phyloP scores from a whole-genome alignment of 2,329 filamentous ascomycete genomes.

The Diaporthe vaccinii region DNA sequence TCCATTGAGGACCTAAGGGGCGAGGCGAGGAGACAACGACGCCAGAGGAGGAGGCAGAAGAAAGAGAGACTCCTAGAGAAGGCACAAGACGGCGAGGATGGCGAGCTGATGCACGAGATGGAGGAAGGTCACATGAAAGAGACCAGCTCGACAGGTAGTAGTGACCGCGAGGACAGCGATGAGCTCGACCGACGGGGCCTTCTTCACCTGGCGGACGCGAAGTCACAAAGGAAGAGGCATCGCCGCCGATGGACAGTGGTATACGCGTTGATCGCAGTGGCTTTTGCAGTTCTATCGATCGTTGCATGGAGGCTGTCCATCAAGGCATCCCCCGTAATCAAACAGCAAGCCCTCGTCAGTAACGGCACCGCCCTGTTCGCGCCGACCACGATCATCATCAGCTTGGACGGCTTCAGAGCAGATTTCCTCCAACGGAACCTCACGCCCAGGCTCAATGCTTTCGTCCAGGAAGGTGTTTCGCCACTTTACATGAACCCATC shows the following conservation, averaged over 20 bases:
- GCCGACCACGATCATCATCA: conserved; percentile 93
- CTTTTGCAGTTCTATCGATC: conserved; percentile 68
- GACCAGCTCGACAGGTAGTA: conserved; percentile 74
- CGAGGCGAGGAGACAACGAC: conserved; percentile 65
- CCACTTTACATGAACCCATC: conserved; percentile 94
- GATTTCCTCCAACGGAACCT: conserved; percentile 89
- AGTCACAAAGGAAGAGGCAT: conserved; percentile 62
- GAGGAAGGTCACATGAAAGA: conserved; percentile 82
- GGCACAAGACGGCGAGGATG: conserved; percentile 75
- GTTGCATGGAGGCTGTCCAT: conserved; percentile 71
- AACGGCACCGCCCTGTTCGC: conserved; percentile 93
- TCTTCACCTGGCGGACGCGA: conserved; percentile 61
- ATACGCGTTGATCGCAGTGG: conserved; percentile 64
- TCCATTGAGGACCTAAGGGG: conserved; percentile 63
- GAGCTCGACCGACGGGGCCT: conserved; percentile 68
- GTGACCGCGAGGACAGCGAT: conserved; percentile 71
- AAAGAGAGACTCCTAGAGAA: conserved; percentile 65
- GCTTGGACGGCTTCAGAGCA: conserved; percentile 94
- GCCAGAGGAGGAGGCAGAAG: conserved; percentile 65
- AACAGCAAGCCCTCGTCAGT: conserved; percentile 60
- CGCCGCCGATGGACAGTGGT: conserved; percentile 70
- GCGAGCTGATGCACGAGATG: conserved; percentile 89
- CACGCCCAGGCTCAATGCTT: conserved; percentile 84
- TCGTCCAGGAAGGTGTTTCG: conserved; percentile 87
- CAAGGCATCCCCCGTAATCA: conserved; percentile 53